Evolutionary conservation across 208 protist genomes (phyloP), one percentile per base, ranked within the genome.

Genomic region (Acanthamoeba castellanii): DNA sequence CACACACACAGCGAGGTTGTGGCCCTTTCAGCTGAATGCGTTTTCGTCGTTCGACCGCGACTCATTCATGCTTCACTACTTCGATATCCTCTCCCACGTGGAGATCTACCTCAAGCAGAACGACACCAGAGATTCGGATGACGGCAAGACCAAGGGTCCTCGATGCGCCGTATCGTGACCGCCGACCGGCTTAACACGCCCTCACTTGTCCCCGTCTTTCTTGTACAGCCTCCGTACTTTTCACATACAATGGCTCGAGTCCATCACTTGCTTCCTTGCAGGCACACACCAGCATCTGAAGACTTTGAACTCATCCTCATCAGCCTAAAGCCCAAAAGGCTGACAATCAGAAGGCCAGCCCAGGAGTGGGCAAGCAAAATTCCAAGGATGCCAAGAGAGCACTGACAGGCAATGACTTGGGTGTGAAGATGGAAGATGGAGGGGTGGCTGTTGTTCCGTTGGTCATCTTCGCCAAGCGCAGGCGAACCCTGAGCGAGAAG

Each of bases 11-110:
- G 87, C 25, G 11, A 32, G 42, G 7, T 70, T 94, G 45, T 81
- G 27, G 66, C 34, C 84, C 70, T 94, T 85, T 50, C 84, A 94
- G 32, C 25, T 94, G 52, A 94, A 94, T 37, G 50, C 91, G 3
- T 94, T 94, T 27, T 84, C 64, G 3, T 61, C 70, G 45, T 94
- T 94, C 50, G 91, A 94, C 45, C 34, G 25, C 22, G 91, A 94
- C 2, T 25, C 64, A 3, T 94, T 94, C 70, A 84, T 85, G 70
- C 91, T 94, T 3, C 55, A 85, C 57, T 94, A 94, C 70, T 94
- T 94, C 27, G 91, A 94, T 30, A 47, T 94, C n/a, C 52, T 94
- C 20, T 68, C 27, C 1, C 30, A 7, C 6, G 70, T 94, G 42
- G 91, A 94, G 3, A 64, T 4, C 45, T 94, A 30, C 7, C 52